phyloP scores from a whole-genome alignment of 345 rosid species.

The Iberis pinnata region DNA sequence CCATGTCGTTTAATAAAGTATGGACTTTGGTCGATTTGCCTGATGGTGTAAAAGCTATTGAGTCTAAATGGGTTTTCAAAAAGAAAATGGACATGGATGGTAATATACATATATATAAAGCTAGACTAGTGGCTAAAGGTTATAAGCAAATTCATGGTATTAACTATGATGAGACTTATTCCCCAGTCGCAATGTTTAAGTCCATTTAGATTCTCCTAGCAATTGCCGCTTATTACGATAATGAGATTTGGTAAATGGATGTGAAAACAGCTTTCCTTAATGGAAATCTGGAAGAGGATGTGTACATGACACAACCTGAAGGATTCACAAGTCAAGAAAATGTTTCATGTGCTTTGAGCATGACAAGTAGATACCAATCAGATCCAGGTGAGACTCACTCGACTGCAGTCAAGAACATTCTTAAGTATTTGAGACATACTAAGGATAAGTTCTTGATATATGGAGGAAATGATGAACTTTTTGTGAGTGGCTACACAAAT shows the following conservation, averaged over 20 bases:
- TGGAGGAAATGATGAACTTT: not conserved
- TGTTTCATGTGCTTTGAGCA: too few relatives aligned
- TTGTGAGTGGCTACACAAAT: too few relatives aligned
- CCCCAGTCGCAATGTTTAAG: not conserved
- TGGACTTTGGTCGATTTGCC: slow-evolving; percentile 27
- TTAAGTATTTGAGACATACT: not conserved
- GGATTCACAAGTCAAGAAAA: not conserved
- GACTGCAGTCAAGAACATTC: not conserved
- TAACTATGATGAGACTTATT: not conserved
- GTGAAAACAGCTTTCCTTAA: not conserved
- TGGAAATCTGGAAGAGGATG: not conserved
- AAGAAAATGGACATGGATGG: not conserved
- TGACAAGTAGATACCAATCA: not conserved
- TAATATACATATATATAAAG: not conserved
- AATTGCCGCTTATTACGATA: not conserved
- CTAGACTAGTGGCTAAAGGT: not conserved
- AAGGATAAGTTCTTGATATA: not conserved
- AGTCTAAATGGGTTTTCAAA: not conserved
- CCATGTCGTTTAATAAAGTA: slow-evolving; percentile 26
- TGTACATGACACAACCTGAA: not conserved
- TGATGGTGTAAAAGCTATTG: not conserved
- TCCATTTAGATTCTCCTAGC: not conserved
- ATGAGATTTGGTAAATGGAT: not conserved
- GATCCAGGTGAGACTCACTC: not conserved
- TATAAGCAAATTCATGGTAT: not conserved